Conservation (phyloP, 805 yeast genomes). For the Metschnikowia corniflorae region DNA sequence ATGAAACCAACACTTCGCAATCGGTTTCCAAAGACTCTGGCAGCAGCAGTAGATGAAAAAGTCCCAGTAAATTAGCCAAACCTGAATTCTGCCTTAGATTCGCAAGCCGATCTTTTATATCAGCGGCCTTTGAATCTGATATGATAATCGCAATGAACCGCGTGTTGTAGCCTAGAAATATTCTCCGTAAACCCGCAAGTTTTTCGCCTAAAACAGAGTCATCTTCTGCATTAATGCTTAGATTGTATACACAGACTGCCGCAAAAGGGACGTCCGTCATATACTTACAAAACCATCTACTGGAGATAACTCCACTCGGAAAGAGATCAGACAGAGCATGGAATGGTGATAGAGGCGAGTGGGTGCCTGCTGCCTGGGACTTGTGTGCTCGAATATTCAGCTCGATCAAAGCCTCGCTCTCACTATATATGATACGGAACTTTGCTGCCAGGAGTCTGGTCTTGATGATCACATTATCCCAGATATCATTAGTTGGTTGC, state of each 20-base stretch:
- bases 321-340: constrained; percentile 25
- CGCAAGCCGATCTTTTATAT: constrained; percentile 23
- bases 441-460: constrained; percentile 33
- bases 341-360: constrained; percentile 38
- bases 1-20: constrained; percentile 27
- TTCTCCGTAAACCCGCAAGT: constrained; percentile 2
- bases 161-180: constrained; percentile 9
- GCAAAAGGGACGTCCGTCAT: constrained; percentile 30
- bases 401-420: constrained; percentile 4
- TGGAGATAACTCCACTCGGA: constrained; percentile 28
- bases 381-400: constrained; percentile 7
- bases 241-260: constrained; percentile 19
- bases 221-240: constrained; percentile 16
- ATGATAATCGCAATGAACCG: constrained; percentile 25
- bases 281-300: constrained; percentile 37
- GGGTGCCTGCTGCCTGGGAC: constrained; percentile 13
- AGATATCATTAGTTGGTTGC: constrained; percentile 20
- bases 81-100: constrained; percentile 27
- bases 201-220: constrained; percentile 13
- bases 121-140: constrained; percentile 11
- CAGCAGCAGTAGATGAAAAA: constrained; percentile 21
- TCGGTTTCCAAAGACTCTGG: constrained; percentile 23
- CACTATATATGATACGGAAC: constrained; percentile 24
- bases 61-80: constrained; percentile 29
- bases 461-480: constrained; percentile 39